Base-by-base conservation (phyloP, 306 rosid genomes). In the Rosa persica region DNA sequence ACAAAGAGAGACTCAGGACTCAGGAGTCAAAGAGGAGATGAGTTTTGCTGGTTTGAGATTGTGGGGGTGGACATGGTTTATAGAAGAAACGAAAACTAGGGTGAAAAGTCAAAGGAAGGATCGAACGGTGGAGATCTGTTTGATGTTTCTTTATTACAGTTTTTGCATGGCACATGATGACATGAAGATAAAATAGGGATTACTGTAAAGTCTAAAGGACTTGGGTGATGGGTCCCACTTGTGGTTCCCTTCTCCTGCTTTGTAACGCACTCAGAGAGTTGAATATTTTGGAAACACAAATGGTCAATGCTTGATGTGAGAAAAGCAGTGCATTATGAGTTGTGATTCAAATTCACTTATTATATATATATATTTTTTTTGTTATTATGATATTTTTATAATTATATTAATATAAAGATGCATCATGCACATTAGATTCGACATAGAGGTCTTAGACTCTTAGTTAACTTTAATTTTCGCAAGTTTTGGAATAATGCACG, bases 41-140 rank as follows among this genome's bases (percentile, higher is more conserved):
- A 23, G 11, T 38, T 73, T 36, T 51, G 12, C 19, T n/a, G 67
- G 40, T 11, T 44, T 27, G 57, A 46, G 66, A 15, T 39, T 23
- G 39, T 55, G 27, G 54, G 6, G 39, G 0, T 5, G 38, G 9
- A 40, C 64, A 65, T 22, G 76, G 75, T 27, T 49, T 87, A 82
- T 89, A 89, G 87, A 80, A 73, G 80, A 79, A 82, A 81, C 22
- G 77, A 38, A 71, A 27, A 49, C 69, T 17, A 72, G 75, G 44
- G 17, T 5, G 36, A 9, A 70, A 77, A 88, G 97, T 91, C 93
- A 91, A 86, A 85, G 74, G 52, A 8, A 23, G 22, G 74, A 89
- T 87, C 84, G 23, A 19, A 81, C 75, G 85, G 88, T 75, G 62
- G 81, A 84, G 86, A 87, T 87, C 85, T 54, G 69, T 76, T 81